phyloP scores from a whole-genome alignment of 2,329 filamentous ascomycete genomes.

The Ophiocordyceps polyrhachis-furcata region DNA sequence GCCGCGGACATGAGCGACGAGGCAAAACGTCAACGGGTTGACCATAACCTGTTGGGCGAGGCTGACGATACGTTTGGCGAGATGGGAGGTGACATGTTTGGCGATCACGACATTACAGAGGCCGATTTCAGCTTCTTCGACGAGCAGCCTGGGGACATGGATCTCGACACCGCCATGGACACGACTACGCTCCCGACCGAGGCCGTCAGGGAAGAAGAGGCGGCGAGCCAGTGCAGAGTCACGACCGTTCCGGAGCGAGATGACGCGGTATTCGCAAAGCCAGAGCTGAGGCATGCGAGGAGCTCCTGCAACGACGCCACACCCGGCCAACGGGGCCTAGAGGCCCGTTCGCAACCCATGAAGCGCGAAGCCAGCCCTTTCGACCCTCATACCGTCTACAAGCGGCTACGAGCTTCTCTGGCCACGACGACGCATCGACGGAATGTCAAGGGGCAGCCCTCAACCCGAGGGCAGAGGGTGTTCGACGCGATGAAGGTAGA shows the following conservation, averaged over 20 bases:
- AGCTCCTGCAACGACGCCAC: conserved; percentile 31
- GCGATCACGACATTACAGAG: conserved; percentile 59
- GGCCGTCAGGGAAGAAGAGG: conserved; percentile 2
- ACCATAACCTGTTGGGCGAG: conserved; percentile 23
- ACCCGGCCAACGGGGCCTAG: conserved; percentile 11
- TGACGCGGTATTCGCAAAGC: conserved; percentile 34
- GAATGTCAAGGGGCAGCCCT: conserved; percentile 6
- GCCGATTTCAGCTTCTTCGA: conserved; percentile 76
- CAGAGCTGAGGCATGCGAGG: conserved; percentile 37
- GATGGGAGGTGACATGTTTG: conserved; percentile 50
- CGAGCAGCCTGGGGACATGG: conserved; percentile 29
- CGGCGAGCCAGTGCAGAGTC: conserved; percentile 3
- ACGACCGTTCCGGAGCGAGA: conserved; percentile 8
- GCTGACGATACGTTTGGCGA: conserved; percentile 48
- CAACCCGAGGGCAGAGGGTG: conserved; percentile 19
- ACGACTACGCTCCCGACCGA: conserved; percentile 4
- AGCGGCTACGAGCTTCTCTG: conserved; percentile 33
- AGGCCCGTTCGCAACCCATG: conserved; percentile 12
- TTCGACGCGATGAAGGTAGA: conserved; percentile 38
- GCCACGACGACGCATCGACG: conserved; percentile 5
- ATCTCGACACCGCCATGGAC: conserved; percentile 16
- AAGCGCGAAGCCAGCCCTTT: conserved; percentile 40
- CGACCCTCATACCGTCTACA: conserved; percentile 38
- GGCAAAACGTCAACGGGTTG: conserved; percentile 24
- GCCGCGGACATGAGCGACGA: conserved; percentile 15